These are phyloP conservation scores for Boletus fagicola DNA, from an alignment of 768 basidiomycete species.

Conservation along the genomic window DNA sequence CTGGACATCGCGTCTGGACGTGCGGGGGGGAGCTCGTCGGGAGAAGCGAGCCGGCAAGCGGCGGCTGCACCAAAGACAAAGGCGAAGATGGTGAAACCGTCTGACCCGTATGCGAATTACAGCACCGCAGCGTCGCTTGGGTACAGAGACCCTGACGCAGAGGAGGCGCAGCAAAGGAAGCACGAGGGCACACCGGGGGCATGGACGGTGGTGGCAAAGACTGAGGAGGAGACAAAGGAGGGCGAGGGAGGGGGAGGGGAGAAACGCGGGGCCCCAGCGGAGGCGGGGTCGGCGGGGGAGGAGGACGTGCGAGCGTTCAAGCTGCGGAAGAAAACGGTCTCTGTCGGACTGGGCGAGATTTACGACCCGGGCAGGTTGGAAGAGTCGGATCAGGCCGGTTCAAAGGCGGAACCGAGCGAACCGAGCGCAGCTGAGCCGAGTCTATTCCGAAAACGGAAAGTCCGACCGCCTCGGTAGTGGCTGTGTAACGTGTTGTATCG, in stretches of 20 bases:
- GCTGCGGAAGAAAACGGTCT: slow-evolving; percentile 60
- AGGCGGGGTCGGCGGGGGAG: slow-evolving; percentile 49
- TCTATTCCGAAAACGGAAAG: slow-evolving; percentile 24
- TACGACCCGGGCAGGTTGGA: slow-evolving; percentile 64
- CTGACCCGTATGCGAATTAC: slow-evolving; percentile 79
- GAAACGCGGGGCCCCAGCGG: slow-evolving; percentile 36
- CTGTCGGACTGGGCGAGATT: slow-evolving; percentile 66
- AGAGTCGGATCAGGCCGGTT: not conserved
- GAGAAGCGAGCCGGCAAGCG: slow-evolving; percentile 8
- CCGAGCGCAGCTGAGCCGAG: slow-evolving; percentile 9
- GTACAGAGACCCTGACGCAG: slow-evolving; percentile 72
- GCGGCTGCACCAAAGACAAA: slow-evolving; percentile 32
- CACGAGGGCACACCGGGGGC: slow-evolving; percentile 72
- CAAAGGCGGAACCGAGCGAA: slow-evolving; percentile 28
- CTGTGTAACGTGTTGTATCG: not conserved
- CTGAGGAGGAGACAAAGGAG: not conserved
- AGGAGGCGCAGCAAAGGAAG: slow-evolving; percentile 58
- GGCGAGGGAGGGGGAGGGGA: slow-evolving; percentile 22
- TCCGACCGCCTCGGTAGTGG: not conserved
- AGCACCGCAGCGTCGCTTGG: slow-evolving; percentile 85
- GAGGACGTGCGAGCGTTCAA: slow-evolving; percentile 58
- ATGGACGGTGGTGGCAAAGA: slow-evolving; percentile 63
- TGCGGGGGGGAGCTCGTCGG: slow-evolving; percentile 31
- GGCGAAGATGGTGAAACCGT: slow-evolving; percentile 49
- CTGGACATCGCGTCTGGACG: too few relatives aligned